These are phyloP conservation scores for Lactifluus pinguis DNA, from an alignment of 768 basidiomycete species.

Conservation along the genomic window DNA sequence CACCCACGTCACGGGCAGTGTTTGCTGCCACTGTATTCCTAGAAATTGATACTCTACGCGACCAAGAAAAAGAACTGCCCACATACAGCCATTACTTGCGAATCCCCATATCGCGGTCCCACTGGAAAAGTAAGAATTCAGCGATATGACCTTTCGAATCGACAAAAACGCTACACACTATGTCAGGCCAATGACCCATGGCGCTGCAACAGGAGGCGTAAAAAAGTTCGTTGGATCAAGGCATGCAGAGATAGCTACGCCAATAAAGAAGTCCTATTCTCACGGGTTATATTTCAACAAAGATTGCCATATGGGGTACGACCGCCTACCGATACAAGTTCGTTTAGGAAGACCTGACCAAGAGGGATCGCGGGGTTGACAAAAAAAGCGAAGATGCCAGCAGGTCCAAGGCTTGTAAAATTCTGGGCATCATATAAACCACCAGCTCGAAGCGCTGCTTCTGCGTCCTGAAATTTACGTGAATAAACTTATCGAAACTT, in stretches of 20 bases:
- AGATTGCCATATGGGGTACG: background rate
- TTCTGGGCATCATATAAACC: slow-evolving; percentile 26
- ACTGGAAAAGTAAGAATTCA: slow-evolving; percentile 5
- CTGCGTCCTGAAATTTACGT: slow-evolving; percentile 17
- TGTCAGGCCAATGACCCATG: slow-evolving; percentile 22
- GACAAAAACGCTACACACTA: slow-evolving; percentile 15
- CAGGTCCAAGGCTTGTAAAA: slow-evolving; percentile 30
- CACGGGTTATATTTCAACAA: background rate
- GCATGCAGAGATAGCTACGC: slow-evolving; percentile 21
- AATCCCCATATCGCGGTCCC: slow-evolving; percentile 23
- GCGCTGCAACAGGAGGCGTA: slow-evolving; percentile 20
- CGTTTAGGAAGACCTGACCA: slow-evolving; percentile 30
- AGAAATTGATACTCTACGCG: background rate
- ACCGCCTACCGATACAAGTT: slow-evolving; percentile 29
- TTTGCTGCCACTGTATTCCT: slow-evolving; percentile 24
- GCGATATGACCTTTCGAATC: background rate
- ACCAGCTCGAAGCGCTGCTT: slow-evolving; percentile 25
- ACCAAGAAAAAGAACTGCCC: background rate
- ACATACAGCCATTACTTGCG: slow-evolving; percentile 22
- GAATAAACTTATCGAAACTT: background rate
- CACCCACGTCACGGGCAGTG: slow-evolving; percentile 25
- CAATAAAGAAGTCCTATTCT: slow-evolving; percentile 22
- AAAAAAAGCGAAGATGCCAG: slow-evolving; percentile 33
- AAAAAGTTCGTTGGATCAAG: slow-evolving; percentile 27
- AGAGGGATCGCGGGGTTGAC: slow-evolving; percentile 27